A percentile compares a stretch with the other conserved stretches of the same genome.
Evolutionary conservation across 192 early-diverging fungal species (phyloP).

Genomic region (Funneliformis mosseae): DNA sequence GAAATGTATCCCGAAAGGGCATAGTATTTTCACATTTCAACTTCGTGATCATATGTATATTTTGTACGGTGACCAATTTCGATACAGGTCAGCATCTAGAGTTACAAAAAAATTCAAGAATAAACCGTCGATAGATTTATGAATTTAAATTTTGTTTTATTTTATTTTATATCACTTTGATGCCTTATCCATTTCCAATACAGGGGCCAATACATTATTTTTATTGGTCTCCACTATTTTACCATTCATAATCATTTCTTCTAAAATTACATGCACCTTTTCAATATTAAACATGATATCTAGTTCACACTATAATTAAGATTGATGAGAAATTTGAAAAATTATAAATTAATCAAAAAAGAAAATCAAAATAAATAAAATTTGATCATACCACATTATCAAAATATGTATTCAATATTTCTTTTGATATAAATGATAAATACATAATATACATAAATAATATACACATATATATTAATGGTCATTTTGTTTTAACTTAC

Average conservation of each 20-base stretch:
- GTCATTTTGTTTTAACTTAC: conserved; percentile 22
- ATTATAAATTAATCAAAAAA: neutral
- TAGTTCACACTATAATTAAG: conserved; percentile 42
- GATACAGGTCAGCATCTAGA: conserved; percentile 69
- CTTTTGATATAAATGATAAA: conserved; percentile 28
- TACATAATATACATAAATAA: neutral
- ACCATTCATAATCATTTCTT: conserved; percentile 41
- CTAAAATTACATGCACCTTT: conserved; percentile 46
- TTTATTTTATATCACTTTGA: neutral
- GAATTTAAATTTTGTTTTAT: neutral
- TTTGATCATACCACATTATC: conserved; percentile 48
- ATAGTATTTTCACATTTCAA: conserved; percentile 57
- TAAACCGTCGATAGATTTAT: conserved; percentile 59
- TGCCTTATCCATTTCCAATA: conserved; percentile 14
- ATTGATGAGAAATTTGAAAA: neutral
- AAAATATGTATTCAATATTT: conserved; percentile 43
- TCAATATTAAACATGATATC: conserved; percentile 47
- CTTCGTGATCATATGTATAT: conserved; percentile 53
- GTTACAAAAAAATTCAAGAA: conserved; percentile 73
- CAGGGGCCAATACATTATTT: conserved; percentile 9
- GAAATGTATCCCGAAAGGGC: conserved; percentile 71
- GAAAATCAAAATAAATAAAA: neutral
- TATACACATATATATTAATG: too few species aligned
- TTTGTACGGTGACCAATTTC: conserved; percentile 80
- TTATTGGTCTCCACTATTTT: conserved; percentile 42